Percentiles rank a stretch among this genome's conserved stretches.
These are phyloP conservation scores for Ceratonia siliqua DNA, from an alignment of 306 rosid species.

Conservation along the genomic window DNA sequence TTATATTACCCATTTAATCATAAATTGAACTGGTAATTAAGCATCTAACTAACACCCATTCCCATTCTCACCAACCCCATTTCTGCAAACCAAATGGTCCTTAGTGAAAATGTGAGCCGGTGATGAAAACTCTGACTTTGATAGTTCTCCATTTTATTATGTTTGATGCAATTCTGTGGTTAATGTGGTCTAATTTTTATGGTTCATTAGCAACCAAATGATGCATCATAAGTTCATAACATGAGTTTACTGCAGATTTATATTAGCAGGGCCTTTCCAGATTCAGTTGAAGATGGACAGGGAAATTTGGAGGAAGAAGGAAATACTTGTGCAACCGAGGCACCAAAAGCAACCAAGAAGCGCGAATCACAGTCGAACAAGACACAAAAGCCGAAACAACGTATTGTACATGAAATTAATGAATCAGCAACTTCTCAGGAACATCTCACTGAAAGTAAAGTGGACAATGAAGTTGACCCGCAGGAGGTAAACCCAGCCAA, in stretches of 20 bases:
- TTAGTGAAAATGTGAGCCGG: neutral
- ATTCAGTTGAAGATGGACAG: conserved; percentile 25
- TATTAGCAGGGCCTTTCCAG: conserved; percentile 51
- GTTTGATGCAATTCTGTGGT: neutral
- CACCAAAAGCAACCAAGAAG: conserved; percentile 27
- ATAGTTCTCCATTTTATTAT: neutral
- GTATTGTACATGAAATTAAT: conserved; percentile 12
- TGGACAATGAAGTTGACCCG: conserved; percentile 26
- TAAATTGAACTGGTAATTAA: neutral
- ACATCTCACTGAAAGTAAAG: conserved; percentile 14
- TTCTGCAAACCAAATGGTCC: too few species aligned
- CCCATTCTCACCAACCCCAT: too few species aligned
- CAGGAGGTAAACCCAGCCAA: neutral
- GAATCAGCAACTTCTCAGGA: conserved; percentile 35
- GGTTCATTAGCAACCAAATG: neutral
- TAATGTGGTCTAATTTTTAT: neutral
- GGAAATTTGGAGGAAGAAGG: conserved; percentile 30
- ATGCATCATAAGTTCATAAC: neutral
- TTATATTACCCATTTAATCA: conserved; percentile 8
- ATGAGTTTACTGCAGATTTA: conserved; percentile 47
- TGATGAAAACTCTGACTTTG: neutral
- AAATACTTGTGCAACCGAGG: neutral
- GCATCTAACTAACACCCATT: too few species aligned
- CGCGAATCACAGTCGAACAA: conserved; percentile 9
- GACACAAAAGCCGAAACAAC: conserved; percentile 29